Base-by-base conservation (phyloP, 169 alveolate species). In the Plasmodium gonderi region DNA sequence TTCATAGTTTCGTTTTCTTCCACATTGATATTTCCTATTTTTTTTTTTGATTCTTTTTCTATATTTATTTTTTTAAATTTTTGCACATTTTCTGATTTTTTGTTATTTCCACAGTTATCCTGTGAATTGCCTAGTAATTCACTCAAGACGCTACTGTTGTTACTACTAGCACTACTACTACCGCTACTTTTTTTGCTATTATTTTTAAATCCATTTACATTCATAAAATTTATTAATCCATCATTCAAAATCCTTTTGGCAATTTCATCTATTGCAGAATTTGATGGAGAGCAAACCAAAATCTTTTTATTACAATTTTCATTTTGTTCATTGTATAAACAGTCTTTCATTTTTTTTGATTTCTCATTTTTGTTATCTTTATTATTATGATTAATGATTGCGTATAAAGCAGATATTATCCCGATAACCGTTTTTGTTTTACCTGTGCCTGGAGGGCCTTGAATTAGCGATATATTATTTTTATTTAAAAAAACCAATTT, bases 401-500 rank as follows among this genome's bases (percentile, higher is more conserved):
- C 76, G 45, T 77, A 78, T 44, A 89, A 60, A 9, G 74, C 94
- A 17, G 81, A 91, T 69, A 98, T 91, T 23, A 98, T 95, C 38
- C 99, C 99, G 33, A 98, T 91, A 47, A 98, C 97, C 0, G 99
- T 98, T 75, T 97, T 97, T 1, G 99, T 98, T 94, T 98, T 98
- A 12, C 99, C 99, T 12, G 99, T 98, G 8, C 99, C 99, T n/a
- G 99, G 99, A 6, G 99, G 99, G 1, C 99, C 99, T 83, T 98
- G 99, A 26, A 98, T 97, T 20, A 98, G 96, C 36, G 99, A 83
- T 45, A 83, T 83, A 42, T 42, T 69, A 83, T 83, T 83, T 75
- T 87, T 87, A 76, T 87, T 87, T 76, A 60, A 67, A 29, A 87
- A 77, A 76, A 87, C 89, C 79, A 87, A 75, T 87, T 87, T 87